Conservation (phyloP, 257 asterid species). For the Jacaranda copaia region DNA sequence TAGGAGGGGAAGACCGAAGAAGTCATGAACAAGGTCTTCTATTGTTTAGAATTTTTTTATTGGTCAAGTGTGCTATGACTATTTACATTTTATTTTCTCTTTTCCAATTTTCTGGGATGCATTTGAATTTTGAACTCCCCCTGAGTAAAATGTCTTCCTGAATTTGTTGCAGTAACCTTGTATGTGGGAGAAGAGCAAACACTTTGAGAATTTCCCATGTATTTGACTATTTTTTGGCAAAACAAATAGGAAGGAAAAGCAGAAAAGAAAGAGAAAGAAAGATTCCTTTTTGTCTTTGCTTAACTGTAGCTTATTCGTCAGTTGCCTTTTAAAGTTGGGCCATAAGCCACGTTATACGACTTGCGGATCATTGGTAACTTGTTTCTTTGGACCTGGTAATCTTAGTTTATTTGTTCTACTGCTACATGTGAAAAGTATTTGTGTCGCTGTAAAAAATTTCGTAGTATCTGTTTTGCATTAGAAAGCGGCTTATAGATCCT, state of each 20-base stretch:
- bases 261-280: constrained; percentile 5
- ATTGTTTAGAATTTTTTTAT: background rate
- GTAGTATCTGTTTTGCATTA: too few relatives aligned
- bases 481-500: too few relatives aligned
- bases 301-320: background rate
- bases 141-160: constrained; percentile 40
- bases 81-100: background rate
- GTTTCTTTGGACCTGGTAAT: background rate
- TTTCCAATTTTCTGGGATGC: constrained; percentile 39
- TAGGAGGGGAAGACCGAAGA: constrained; percentile 78
- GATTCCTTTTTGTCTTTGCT: background rate
- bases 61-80: constrained; percentile 32
- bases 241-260: background rate
- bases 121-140: constrained; percentile 34
- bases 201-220: constrained; percentile 32
- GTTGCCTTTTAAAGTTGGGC: background rate
- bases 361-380: background rate
- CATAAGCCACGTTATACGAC: background rate
- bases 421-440: too few relatives aligned
- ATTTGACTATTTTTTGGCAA: constrained; percentile 30
- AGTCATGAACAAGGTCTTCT: constrained; percentile 43
- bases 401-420: too few relatives aligned
- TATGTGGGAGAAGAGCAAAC: constrained; percentile 36
- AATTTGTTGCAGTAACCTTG: constrained; percentile 18
- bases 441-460: too few relatives aligned